These are phyloP conservation scores for Physcomitrium patens DNA, from an alignment of 225 moss, liverwort and hornwort species.

Conservation along the genomic window DNA sequence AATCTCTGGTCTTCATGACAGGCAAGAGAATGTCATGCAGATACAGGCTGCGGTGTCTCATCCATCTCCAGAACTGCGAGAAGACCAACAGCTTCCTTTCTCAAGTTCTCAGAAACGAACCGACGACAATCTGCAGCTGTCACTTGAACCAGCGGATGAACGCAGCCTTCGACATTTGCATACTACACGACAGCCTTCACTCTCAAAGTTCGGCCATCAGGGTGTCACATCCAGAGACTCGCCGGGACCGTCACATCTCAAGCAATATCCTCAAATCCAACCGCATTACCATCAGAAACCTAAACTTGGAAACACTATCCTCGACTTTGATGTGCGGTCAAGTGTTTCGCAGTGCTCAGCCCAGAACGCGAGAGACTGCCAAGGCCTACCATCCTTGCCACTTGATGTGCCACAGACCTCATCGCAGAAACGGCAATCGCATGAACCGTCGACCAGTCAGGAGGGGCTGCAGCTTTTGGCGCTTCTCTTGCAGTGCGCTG, in stretches of 20 bases:
- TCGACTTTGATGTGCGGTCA: conserved; percentile 14
- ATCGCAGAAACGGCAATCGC: background rate
- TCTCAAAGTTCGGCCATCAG: conserved; percentile 21
- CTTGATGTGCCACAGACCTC: background rate
- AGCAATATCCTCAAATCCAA: background rate
- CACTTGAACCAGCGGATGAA: conserved; percentile 52
- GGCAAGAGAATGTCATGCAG: conserved; percentile 4
- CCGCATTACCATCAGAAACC: conserved; percentile 10
- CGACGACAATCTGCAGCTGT: conserved; percentile 52
- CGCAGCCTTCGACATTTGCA: conserved; percentile 50
- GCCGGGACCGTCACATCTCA: too few species aligned
- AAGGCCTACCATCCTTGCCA: conserved; percentile 3
- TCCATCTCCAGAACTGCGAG: conserved; percentile 9
- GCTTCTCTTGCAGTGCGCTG: conserved; percentile 75
- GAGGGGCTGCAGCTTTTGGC: conserved; percentile 79
- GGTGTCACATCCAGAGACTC: background rate
- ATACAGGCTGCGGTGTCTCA: background rate
- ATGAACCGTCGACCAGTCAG: conserved; percentile 40
- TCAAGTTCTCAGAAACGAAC: conserved; percentile 33
- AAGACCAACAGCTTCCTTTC: conserved; percentile 18
- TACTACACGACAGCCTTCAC: conserved; percentile 18
- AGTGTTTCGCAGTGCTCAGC: background rate
- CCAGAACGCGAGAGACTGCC: background rate
- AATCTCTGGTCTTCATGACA: conserved; percentile 15
- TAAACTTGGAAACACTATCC: conserved; percentile 10